phyloP scores from a whole-genome alignment of 108 stramenopile species.

The Conticribra guillardii region DNA sequence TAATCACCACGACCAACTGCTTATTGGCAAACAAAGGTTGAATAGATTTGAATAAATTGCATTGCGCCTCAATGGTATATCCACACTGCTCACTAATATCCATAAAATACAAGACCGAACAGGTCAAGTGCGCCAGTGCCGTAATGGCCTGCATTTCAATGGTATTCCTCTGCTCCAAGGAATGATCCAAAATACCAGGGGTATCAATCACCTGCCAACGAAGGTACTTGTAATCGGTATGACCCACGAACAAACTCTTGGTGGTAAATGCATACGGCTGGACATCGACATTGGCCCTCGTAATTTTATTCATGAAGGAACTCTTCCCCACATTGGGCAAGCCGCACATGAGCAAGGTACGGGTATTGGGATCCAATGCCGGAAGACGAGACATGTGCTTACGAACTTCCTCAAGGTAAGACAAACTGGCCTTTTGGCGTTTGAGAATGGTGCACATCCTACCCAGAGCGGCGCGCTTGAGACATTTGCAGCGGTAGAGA shows the following conservation, averaged over 20 bases:
- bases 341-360: constrained; percentile 96
- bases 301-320: constrained; percentile 99
- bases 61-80: constrained; percentile 96
- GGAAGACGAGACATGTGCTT: constrained; percentile 98
- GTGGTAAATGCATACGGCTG: constrained; percentile 99
- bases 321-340: constrained; percentile 99
- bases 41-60: constrained; percentile 92
- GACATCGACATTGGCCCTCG: constrained; percentile 98
- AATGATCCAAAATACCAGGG: constrained; percentile 97
- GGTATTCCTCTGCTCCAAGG: constrained; percentile 97
- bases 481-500: constrained; percentile 98
- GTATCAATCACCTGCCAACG: constrained; percentile 99
- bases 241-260: constrained; percentile 98
- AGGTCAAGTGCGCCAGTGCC: constrained; percentile 97
- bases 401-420: constrained; percentile 98
- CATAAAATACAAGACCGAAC: constrained; percentile 97
- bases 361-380: constrained; percentile 98
- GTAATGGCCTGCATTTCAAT: constrained; percentile 99
- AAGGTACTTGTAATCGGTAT: constrained; percentile 98
- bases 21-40: constrained; percentile 98
- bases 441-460: constrained; percentile 99
- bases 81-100: constrained; percentile 99
- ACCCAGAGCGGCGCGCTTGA: constrained; percentile 98
- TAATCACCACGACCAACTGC: constrained; percentile 96
- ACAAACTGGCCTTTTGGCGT: constrained; percentile 93